Conservation (phyloP, 2,329 filamentous ascomycete species). For the Phaeomoniella chlamydospora region DNA sequence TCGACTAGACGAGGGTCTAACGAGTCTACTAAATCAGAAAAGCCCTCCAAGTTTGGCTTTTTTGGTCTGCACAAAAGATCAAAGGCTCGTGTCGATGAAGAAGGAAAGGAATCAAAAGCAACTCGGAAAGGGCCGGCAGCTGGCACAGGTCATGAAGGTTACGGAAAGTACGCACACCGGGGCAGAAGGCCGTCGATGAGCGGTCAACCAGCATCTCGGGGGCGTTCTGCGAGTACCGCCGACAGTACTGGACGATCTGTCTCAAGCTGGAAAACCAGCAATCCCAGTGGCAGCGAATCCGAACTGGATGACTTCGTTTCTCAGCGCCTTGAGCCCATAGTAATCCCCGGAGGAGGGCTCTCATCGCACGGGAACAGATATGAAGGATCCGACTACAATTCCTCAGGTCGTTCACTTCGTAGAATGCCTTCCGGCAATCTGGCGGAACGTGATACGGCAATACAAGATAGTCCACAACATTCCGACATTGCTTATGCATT, state of each 20-base stretch:
- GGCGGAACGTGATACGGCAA: neutral
- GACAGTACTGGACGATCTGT: slow-evolving; percentile 19
- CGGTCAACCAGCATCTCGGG: slow-evolving; percentile 22
- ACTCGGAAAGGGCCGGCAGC: slow-evolving; percentile 66
- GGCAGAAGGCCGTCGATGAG: slow-evolving; percentile 27
- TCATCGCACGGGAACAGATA: no score
- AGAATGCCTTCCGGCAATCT: neutral
- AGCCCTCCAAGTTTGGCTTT: slow-evolving; percentile 56
- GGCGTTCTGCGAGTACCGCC: slow-evolving; percentile 24
- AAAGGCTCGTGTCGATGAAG: slow-evolving; percentile 43
- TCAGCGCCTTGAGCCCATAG: slow-evolving; percentile 31
- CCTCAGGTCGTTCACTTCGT: neutral
- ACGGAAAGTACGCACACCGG: slow-evolving; percentile 30
- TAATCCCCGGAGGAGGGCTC: slow-evolving; percentile 29
- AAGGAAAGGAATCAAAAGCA: slow-evolving; percentile 43
- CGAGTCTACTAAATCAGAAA: slow-evolving; percentile 15
- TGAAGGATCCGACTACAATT: no score
- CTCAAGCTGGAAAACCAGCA: slow-evolving; percentile 24
- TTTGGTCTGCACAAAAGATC: slow-evolving; percentile 51
- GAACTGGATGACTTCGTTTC: slow-evolving; percentile 33
- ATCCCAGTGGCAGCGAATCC: slow-evolving; percentile 22
- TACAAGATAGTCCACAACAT: no score
- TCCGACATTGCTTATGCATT: no score
- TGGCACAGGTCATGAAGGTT: slow-evolving; percentile 78
- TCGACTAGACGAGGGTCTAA: slow-evolving; percentile 3